Percentiles rank a stretch among this genome's conserved stretches.
These are phyloP conservation scores for Trichoderma polysporum DNA, from an alignment of 2,329 filamentous ascomycete species.

Conservation along the genomic window DNA sequence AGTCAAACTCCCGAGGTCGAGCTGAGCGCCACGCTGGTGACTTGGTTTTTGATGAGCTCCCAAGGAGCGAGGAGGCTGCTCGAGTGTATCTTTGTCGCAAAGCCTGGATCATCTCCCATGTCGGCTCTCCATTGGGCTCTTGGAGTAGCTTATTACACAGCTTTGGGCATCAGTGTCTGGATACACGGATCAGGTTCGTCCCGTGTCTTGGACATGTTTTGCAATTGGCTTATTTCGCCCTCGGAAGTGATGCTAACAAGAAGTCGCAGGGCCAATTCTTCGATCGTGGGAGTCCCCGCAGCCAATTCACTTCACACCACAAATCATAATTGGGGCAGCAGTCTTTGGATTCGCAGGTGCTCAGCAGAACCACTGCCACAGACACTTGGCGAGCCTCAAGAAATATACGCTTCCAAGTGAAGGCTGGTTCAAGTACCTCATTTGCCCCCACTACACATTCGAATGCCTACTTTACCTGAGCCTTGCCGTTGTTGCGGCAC, in stretches of 20 bases:
- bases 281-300: constrained; percentile 33
- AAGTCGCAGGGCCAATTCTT: constrained; percentile 34
- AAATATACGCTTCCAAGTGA: constrained; percentile 81
- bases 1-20: constrained; percentile 46
- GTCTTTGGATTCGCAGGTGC: constrained; percentile 69
- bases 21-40: constrained; percentile 60
- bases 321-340: constrained; percentile 48
- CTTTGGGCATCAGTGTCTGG: constrained; percentile 76
- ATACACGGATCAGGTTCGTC: constrained; percentile 72
- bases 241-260: neutral
- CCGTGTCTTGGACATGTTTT: neutral
- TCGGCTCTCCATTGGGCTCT: constrained; percentile 80
- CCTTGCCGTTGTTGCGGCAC: constrained; percentile 73
- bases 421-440: constrained; percentile 67
- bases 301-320: constrained; percentile 27
- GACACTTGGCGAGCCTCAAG: constrained; percentile 65
- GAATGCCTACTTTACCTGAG: constrained; percentile 82
- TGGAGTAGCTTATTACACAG: constrained; percentile 74
- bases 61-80: constrained; percentile 75
- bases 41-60: constrained; percentile 70
- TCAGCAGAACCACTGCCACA: constrained; percentile 73
- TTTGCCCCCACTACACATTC: constrained; percentile 90
- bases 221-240: neutral
- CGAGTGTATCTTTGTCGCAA: constrained; percentile 67
- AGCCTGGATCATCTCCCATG: constrained; percentile 70